Base-by-base conservation (phyloP, 73 alveolate genomes). In the Paramecium primaurelia region DNA sequence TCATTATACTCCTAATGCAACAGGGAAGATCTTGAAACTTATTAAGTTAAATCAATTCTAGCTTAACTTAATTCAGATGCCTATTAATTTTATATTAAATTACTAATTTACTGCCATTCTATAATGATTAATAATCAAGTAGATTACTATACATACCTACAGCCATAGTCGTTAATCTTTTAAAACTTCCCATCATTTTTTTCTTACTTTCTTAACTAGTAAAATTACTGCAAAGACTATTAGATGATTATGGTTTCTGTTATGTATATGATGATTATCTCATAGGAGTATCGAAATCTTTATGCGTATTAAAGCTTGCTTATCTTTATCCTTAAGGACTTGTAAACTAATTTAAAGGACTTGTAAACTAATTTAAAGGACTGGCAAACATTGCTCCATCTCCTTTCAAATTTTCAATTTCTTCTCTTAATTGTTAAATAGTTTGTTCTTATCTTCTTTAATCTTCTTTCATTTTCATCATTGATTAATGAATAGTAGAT, bases 131-230 rank as follows among this genome's bases (percentile, higher is more conserved):
- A 44, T 73, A 73, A 40, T 73, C 87, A 20, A 73, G 47, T 12
- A 32, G 18, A 73, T 73, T 73, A n/a, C 87, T 73, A 73, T 73
- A 73, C 59, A 73, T 16, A 4, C 87, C 87, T 2, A 73, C 87
- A 73, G 87, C 87, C 87, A 73, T 73, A 2, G 87, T 37, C 32
- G 87, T 73, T 36, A 73, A 38, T 40, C 47, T 73, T 30, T 73
- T 73, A 44, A 73, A 73, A 44, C 40, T 73, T 3, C 87, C 87
- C 60, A 73, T 73, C 87, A 73, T 37, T 73, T 73, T 73, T 40
- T 73, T 36, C 87, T 73, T 73, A 44, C 87, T 73, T 44, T 73
- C 87, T 44, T 34, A 34, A 73, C 87, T 73, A 22, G 87, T 73
- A 44, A 37, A 73, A 34, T 34, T 40, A 16, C 60, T 37, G 11